Percentiles rank a stretch among this genome's conserved stretches.
phyloP scores from a whole-genome alignment of 768 basidiomycete species.

The Pleurotus ostreatus region DNA sequence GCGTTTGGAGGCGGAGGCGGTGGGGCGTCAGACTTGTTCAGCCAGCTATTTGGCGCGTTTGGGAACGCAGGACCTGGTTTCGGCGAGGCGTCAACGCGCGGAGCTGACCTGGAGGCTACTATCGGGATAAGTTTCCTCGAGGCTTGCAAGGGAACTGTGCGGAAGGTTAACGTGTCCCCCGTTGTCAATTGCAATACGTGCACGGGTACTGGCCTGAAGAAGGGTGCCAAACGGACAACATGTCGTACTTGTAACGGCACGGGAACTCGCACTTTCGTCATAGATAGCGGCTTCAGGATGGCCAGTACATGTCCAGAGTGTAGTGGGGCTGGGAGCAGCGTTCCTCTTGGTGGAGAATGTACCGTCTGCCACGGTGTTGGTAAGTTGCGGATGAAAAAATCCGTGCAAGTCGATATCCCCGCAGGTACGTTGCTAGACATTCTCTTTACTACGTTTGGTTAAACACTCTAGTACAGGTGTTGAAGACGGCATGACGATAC shows the following conservation, averaged over 20 bases:
- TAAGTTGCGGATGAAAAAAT: constrained; percentile 75
- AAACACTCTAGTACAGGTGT: constrained; percentile 51
- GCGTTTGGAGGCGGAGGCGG: constrained; percentile 49
- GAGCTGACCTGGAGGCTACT: constrained; percentile 78
- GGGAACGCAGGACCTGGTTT: constrained; percentile 45
- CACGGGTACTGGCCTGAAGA: constrained; percentile 80
- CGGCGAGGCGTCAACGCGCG: constrained; percentile 41
- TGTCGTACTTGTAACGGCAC: constrained; percentile 83
- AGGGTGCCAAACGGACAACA: constrained; percentile 75
- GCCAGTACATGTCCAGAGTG: constrained; percentile 85
- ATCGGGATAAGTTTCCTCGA: constrained; percentile 86
- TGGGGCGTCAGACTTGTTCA: constrained; percentile 69
- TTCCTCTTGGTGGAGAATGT: constrained; percentile 79
- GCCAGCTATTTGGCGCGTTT: constrained; percentile 77
- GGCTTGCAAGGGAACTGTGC: constrained; percentile 84
- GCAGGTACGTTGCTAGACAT: constrained; percentile 54
- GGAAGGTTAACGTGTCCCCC: constrained; percentile 73
- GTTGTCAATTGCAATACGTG: constrained; percentile 84
- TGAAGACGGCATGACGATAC: constrained; percentile 92
- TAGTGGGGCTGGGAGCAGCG: constrained; percentile 72
- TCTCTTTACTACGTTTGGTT: background rate
- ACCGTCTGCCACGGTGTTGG: constrained; percentile 81
- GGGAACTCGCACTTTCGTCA: constrained; percentile 83
- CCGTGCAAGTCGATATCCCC: constrained; percentile 79
- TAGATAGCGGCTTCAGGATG: constrained; percentile 96